Base-by-base conservation (phyloP, 176 grass and related monocot genomes). In the Pharus latifolius region DNA sequence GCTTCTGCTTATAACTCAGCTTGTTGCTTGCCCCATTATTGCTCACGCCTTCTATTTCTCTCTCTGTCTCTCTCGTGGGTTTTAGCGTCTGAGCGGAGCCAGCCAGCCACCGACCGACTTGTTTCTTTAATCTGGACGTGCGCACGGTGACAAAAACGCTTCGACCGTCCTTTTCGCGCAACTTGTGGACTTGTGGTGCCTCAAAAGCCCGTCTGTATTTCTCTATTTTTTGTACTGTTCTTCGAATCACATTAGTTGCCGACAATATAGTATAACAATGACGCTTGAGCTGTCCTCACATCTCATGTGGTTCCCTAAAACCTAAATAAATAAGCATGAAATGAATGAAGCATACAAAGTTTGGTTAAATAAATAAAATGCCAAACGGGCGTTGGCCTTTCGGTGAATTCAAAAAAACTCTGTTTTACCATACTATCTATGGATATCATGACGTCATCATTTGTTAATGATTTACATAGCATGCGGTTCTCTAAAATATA, bases 151-250 rank as follows among this genome's bases (percentile, higher is more conserved):
- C 56, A 56, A 57, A 32, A 75, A 50, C 29, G 24, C 38, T 53
- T 29, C 15, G 18, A 35, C 56, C 8, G 83, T 76, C 77, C 4
- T 43, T 71, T 77, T 86, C 58, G 41, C 18, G 24, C n/a, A n/a
- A n/a, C n/a, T n/a, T n/a, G n/a, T n/a, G n/a, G n/a, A n/a, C n/a
- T n/a, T n/a, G n/a, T n/a, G n/a, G 54, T 40, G 64, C 77, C 83
- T 80, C 83, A 80, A 69, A 64, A 80, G 77, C 70, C n/a, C 1
- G 30, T 55, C 69, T 63, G 76, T 79, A 73, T 40, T 11, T 42
- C 63, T 13, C 29, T 10, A 4, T 25, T 15, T 45, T 56, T 57
- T 65, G 48, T 41, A 10, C 65, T 43, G 31, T 33, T 69, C 18
- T 41, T 34, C 54, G 56, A 77, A n/a, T 69, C 47, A 63, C 47